Evolutionary conservation across 768 basidiomycete genomes (phyloP), one percentile per base, ranked within the genome.

Genomic region (Leccinum truebloodii): DNA sequence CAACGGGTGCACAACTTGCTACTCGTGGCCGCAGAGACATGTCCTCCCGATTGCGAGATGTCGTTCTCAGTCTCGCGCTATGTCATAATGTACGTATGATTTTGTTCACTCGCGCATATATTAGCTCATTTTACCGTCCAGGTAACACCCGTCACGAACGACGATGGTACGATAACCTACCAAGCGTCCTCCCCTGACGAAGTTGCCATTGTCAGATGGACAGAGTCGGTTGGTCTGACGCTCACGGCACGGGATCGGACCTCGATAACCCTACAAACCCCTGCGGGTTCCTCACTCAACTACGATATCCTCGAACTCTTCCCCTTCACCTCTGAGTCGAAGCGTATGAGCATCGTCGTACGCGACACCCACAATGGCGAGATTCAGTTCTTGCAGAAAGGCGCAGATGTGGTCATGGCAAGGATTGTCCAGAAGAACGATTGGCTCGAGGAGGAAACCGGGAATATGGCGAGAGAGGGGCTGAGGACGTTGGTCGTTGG

Each of bases 141-240:
- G 95, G 95, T 98, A 39, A 99, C 96, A 0, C 97, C 97, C 2
- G 93, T 96, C 4, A 85, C 81, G 16, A 96, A 97, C 70, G 95
- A 98, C 67, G 96, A 99, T 67, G 94, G 94, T 8, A 87, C 87
- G 2, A 85, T 97, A 41, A 98, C 96, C 1, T 99, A 98, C 71
- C 96, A 99, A 80, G 97, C 97, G 1, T 96, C 95, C 0, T 99
- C 97, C 1, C 97, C 97, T 0, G 97, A 99, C 69, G 97, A 99
- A 78, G 97, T 98, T 49, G 97, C 97, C 48, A 98, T 99, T 66
- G 96, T 99, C 39, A 88, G 87, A 61, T 98, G 94, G 94, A 98
- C 97, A 9, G 89, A 93, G 63, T 95, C 94, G 0, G 91, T 98
- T 63, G 96, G 96, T 0, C 79, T 99, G 4, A 92, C 92, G 0